Conservation (phyloP, 2,329 filamentous ascomycete species). For the Magnaporthiopsis poae region DNA sequence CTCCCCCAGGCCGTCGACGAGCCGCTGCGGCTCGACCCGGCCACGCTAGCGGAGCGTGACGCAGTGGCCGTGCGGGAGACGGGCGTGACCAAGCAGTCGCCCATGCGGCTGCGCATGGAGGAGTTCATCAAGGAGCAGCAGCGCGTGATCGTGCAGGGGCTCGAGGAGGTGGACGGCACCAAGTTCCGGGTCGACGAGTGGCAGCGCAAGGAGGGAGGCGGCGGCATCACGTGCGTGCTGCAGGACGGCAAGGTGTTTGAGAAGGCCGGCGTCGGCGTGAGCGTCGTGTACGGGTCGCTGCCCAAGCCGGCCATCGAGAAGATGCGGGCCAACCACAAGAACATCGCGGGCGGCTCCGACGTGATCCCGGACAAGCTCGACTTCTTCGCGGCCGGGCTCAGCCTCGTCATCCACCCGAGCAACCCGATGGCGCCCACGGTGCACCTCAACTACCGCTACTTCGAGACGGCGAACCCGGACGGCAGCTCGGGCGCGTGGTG, state of each 20-base stretch:
- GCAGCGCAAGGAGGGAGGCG: conserved; percentile 78
- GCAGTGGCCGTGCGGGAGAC: conserved; percentile 68
- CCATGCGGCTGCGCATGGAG: conserved; percentile 97
- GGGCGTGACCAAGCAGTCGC: conserved; percentile 65
- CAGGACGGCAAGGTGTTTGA: conserved; percentile 97
- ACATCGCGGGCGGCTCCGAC: conserved; percentile 53
- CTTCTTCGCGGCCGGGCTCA: conserved; percentile 91
- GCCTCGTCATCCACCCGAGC: conserved; percentile 81
- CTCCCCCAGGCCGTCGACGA: conserved; percentile 29
- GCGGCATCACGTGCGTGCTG: conserved; percentile 86
- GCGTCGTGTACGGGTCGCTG: conserved; percentile 84
- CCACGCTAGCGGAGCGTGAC: conserved; percentile 77
- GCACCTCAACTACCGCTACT: conserved; percentile 96
- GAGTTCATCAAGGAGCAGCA: conserved; percentile 90
- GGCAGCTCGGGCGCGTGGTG: conserved; percentile 84
- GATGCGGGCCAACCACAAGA: conserved; percentile 94
- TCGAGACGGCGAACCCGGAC: conserved; percentile 82
- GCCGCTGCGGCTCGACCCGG: conserved; percentile 43
- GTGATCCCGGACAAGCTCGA: conserved; percentile 63
- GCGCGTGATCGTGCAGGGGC: conserved; percentile 69
- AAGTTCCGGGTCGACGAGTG: conserved; percentile 78
- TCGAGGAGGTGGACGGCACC: conserved; percentile 75
- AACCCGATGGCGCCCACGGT: conserved; percentile 98
- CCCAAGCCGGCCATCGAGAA: conserved; percentile 79
- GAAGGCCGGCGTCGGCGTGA: conserved; percentile 92